Evolutionary conservation across 805 yeast species (phyloP), one percentile per base, ranked within the genome.

Genomic region (Yarrowia osloensis): DNA sequence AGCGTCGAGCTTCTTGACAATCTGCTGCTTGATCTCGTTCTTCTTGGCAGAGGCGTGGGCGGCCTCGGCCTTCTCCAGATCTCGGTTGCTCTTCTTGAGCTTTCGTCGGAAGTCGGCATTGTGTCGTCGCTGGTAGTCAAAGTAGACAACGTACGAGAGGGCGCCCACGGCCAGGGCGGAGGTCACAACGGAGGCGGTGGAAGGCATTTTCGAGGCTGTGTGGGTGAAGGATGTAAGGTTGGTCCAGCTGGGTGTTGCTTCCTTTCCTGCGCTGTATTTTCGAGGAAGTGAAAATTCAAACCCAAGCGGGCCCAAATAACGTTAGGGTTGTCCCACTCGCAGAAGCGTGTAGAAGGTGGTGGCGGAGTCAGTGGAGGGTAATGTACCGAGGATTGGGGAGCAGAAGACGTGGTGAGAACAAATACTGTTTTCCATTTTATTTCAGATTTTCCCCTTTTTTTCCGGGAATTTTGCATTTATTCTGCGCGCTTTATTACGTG

Each of bases 41-140:
- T 87, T 84, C 76, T 86, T 86, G 68, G 83, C 83, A 74, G 85
- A 84, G 70, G 85, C 86, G 63, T 83, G 84, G 72, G 81, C 81
- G 71, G 84, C 82, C 68, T 85, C 84, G 70, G 80, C 77, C 75
- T 86, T 86, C 69, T 82, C 82, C 72, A 88, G 89, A 73, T 84
- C 82, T 74, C 83, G 84, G 68, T 87, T 84, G 74, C 84, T 83
- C 77, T 85, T 86, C 74, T 85, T 85, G 74, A 95, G 83, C 54
- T 84, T 76, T 74, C 84, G 87, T 82, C 99, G 90, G 84, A 95
- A 96, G 68, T 85, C 89, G 22, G 89, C 78, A 68, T 89, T 86
- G 78, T 83, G 82, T 80, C 98, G 90, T 80, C 99, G 91, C 79
- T 84, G 84, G 82, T 92, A 90, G 80, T 95, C 99, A 75, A 96